Evolutionary conservation across 108 stramenopile genomes (phyloP).

Genomic region (Nannochloropsis oceanica): DNA sequence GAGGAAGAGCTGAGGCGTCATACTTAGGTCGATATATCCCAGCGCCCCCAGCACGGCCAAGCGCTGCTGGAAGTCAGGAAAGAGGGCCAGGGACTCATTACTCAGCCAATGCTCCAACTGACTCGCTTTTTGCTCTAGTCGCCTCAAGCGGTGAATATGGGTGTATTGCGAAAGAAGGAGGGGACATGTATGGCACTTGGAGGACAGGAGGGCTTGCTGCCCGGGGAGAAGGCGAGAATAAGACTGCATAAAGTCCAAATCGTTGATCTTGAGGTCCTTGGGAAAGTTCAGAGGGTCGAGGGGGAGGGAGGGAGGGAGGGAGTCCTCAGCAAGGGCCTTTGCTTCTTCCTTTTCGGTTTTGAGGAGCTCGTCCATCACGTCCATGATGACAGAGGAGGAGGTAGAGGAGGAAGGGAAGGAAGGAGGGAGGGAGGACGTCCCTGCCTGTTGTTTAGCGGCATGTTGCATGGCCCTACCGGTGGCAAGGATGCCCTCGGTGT

Average conservation of each 20-base stretch:
- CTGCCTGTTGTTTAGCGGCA: background rate
- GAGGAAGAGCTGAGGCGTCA: background rate
- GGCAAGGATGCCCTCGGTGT: background rate
- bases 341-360: background rate
- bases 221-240: background rate
- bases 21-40: conserved; percentile 61
- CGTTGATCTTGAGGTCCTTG: conserved; percentile 7
- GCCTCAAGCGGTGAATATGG: conserved; percentile 1
- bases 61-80: conserved; percentile 81
- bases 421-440: background rate
- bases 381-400: background rate
- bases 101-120: conserved; percentile 11
- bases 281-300: conserved; percentile 4
- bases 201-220: background rate
- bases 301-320: background rate
- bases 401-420: background rate
- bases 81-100: conserved; percentile 51
- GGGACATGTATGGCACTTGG: conserved; percentile 20
- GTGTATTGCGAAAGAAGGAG: conserved; percentile 3
- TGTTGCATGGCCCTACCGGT: background rate
- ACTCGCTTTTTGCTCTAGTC: conserved; percentile 13
- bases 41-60: conserved; percentile 64
- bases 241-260: conserved; percentile 1
- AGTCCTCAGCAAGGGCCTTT: background rate
- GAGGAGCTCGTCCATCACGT: background rate